Evolutionary conservation across 2,329 filamentous ascomycete genomes (phyloP), one percentile per base, ranked within the genome.

Genomic region (Alternaria novae-zelandiae): DNA sequence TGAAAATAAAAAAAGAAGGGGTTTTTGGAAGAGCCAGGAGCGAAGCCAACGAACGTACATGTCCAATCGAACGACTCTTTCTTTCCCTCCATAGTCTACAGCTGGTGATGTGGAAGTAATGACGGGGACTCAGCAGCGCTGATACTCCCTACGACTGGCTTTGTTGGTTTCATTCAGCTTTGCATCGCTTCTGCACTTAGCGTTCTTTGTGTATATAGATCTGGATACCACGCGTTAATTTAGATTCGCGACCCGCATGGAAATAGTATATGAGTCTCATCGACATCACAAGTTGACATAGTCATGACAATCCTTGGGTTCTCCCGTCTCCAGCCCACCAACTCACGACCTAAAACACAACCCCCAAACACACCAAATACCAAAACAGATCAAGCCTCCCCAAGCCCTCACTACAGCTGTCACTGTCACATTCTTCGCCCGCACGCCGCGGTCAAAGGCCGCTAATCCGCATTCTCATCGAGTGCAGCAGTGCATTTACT

Each of bases 21-120:
- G 65, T 62, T 69, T 74, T 72, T 69, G 66, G 56, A 68, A 68
- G 68, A 67, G 67, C 60, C 53, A 61, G 32, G 10, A 43, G 17
- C 17, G 6, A 51, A 36, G 49, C 44, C 13, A 23, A 60, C 26
- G 59, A 65, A 56, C 63, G 46, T 59, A 66, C 53, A 51, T 65
- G 57, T 54, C 43, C 64, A 68, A 70, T 71, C 59, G 23, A 57
- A 47, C 61, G 63, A 70, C 63, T 60, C 57, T 66, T 67, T 72
- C 67, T 70, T 67, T 65, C 62, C 68, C 70, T 72, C 64, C 63
- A 36, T 50, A 49, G 26, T 51, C 45, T 50, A 61, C 54, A 57
- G 21, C 30, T 58, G 46, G 56, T 58, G 46, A 58, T 51, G 56
- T 30, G 56, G 32, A 36, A 58, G 46, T 43, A 51, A 23, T 25